Base-by-base conservation (phyloP, 108 stramenopile species). In the Pseudonitzschia multiseries region DNA sequence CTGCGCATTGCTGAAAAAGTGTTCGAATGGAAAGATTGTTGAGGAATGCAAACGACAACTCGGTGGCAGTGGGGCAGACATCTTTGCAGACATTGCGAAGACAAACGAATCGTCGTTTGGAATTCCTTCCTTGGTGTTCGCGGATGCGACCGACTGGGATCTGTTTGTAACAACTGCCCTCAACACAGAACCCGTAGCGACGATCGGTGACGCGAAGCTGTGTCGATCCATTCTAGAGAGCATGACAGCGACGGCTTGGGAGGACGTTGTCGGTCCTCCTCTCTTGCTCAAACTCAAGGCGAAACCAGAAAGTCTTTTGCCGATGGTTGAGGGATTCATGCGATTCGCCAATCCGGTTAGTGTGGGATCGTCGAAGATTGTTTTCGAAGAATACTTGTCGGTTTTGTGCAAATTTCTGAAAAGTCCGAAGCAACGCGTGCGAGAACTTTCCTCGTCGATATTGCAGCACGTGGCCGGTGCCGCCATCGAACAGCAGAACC, bases 271-370 rank as follows among this genome's bases (percentile, higher is more conserved):
- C 29, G 72, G 62, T 24, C 75, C 84, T 17, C 69, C 69, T 22
- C 24, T 80, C 20, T 51, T 72, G 18, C 44, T 74, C 27, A 85
- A 85, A 44, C 64, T 85, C 54, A 79, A 80, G 56, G 77, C 84
- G 15, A 85, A 77, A 57, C 84, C 84, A 26, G 84, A 82, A 60
- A 76, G 75, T n/a, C 29, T 79, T 1, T 26, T 71, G 26, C 74
- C 41, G 3, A 46, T 82, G 71, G 72, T 76, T 17, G 72, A 79
- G 24, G 78, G 72, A 8, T 67, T 84, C 70, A 63, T 51, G 29
- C 56, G 65, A 40, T 48, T 41, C 52, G 62, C 72, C 24, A 54
- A 70, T 40, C 46, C 62, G 4, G 18, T 21, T 18, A 48, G 50
- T n/a, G 8, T 74, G 26, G 63, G 44, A 52, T 60, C 61, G 8